Evolutionary conservation across 108 stramenopile species (phyloP).

Genomic region (Stephanodiscus triporus): DNA sequence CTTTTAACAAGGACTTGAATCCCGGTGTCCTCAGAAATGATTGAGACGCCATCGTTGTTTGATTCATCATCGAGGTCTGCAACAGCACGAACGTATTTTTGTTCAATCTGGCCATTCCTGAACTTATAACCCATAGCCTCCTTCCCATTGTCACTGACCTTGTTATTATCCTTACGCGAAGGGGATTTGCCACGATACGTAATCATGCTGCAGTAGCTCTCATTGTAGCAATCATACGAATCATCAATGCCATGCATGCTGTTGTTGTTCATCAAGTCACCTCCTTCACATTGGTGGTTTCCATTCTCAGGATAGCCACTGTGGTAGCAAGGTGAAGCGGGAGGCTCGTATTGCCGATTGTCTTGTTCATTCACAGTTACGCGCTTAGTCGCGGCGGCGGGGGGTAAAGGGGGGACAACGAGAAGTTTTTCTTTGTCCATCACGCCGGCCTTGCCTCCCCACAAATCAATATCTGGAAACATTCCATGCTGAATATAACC

Average conservation of each 20-base stretch:
- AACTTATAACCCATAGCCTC: constrained; percentile 5
- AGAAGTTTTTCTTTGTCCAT: too few relatives aligned
- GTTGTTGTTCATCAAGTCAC: neutral
- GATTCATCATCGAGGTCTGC: constrained; percentile 5
- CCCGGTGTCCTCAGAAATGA: constrained; percentile 44
- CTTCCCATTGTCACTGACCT: neutral
- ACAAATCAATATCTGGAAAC: constrained; percentile 21
- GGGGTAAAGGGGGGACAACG: too few relatives aligned
- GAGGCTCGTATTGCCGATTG: constrained; percentile 1
- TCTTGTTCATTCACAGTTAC: neutral
- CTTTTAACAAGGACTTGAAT: constrained; percentile 21
- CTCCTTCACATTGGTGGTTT: neutral
- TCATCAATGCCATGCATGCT: neutral
- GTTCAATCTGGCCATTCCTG: constrained; percentile 7
- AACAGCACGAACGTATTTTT: neutral
- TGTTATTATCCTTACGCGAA: neutral
- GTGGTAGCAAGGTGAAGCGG: neutral
- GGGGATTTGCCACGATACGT: neutral
- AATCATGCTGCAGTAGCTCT: neutral
- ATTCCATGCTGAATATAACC: constrained; percentile 21
- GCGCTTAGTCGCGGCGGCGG: neutral
- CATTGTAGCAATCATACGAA: neutral
- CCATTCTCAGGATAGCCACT: neutral
- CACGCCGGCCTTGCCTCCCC: neutral
- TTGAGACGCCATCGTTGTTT: constrained; percentile 36